Evolutionary conservation across 2,329 filamentous ascomycete species (phyloP).

Genomic region (Penicillium concentricum): DNA sequence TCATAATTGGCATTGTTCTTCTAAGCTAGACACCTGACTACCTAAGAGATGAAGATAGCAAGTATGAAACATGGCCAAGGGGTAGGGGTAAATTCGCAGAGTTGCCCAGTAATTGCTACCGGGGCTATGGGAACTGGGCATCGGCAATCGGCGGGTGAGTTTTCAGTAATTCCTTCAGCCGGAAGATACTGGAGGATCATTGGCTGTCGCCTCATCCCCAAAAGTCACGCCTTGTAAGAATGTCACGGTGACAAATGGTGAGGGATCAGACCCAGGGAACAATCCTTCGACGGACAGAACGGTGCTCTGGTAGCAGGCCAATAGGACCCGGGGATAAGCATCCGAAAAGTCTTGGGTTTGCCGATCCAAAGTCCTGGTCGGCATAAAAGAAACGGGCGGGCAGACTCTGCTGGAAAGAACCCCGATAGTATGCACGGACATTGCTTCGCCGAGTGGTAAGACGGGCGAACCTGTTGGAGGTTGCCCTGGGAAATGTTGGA

Average conservation of each 20-base stretch:
- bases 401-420: constrained; percentile 20
- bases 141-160: constrained; percentile 1
- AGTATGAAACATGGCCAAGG: constrained; percentile 14
- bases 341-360: constrained; percentile 11
- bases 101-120: constrained; percentile 12
- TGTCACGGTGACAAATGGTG: constrained; percentile 7
- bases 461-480: constrained; percentile 18
- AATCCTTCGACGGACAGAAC: constrained; percentile 8
- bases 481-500: constrained; percentile 11
- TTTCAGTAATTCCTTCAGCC: neutral
- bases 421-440: constrained; percentile 18
- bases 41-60: constrained; percentile 15
- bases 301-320: constrained; percentile 7
- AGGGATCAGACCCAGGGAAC: constrained; percentile 13
- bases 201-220: constrained; percentile 7
- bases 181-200: constrained; percentile 5
- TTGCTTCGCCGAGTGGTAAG: constrained; percentile 15
- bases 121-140: constrained; percentile 2
- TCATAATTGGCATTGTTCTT: constrained; percentile 5
- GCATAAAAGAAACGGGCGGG: constrained; percentile 19
- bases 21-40: constrained; percentile 11
- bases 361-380: constrained; percentile 16
- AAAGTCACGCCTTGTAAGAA: constrained; percentile 9
- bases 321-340: constrained; percentile 7
- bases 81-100: constrained; percentile 13